These are phyloP conservation scores for Claviceps sp. DNA, from an alignment of 2,329 filamentous ascomycete genomes.

Conservation along the genomic window DNA sequence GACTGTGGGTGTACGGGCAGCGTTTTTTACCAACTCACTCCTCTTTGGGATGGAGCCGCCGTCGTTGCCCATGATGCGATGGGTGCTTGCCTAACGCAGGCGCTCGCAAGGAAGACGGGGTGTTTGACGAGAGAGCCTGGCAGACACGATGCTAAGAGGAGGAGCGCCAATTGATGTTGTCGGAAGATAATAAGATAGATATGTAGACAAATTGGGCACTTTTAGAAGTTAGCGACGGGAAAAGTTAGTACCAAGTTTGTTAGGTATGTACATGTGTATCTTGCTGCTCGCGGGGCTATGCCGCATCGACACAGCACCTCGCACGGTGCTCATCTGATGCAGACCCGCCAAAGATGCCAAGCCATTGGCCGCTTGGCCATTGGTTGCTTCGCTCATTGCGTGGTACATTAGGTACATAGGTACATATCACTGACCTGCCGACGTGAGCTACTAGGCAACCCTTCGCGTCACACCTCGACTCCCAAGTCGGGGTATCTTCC, in stretches of 20 bases:
- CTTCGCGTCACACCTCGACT: not conserved
- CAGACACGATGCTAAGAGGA: not conserved
- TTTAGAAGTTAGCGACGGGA: too few species aligned
- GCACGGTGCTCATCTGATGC: constrained; percentile 7
- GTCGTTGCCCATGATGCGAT: constrained; percentile 70
- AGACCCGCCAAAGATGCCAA: not conserved
- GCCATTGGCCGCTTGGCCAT: not conserved
- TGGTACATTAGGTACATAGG: too few species aligned
- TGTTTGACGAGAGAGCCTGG: not conserved
- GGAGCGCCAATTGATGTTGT: not conserved
- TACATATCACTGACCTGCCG: not conserved
- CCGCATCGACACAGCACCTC: not conserved
- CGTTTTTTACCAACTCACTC: constrained; percentile 89
- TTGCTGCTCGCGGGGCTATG: not conserved
- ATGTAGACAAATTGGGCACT: not conserved
- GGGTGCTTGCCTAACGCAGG: not conserved
- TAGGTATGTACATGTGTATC: too few species aligned
- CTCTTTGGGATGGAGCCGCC: constrained; percentile 93
- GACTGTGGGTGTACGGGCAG: constrained; percentile 67
- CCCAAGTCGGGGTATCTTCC: not conserved
- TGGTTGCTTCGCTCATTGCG: not conserved
- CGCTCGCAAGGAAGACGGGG: not conserved
- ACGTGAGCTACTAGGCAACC: not conserved
- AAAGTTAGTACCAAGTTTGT: too few species aligned
- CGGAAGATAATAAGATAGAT: not conserved